A percentile compares a stretch with the other conserved stretches of the same genome.
Evolutionary conservation across 73 alveolate species (phyloP).

Genomic region (Halteria grandinella): DNA sequence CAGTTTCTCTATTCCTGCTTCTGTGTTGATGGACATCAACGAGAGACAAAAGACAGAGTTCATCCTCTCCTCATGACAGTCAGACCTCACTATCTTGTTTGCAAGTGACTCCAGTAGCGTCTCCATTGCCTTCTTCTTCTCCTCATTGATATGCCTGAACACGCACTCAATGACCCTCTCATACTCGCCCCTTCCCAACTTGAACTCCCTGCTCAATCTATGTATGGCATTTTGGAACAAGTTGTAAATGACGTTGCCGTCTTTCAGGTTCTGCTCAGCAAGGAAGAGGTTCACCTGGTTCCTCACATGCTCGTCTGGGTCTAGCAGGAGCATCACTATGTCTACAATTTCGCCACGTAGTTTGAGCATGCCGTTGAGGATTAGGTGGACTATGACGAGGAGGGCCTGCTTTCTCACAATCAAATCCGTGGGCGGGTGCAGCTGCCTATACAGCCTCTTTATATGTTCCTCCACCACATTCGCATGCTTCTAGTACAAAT

Average conservation of each 20-base stretch:
- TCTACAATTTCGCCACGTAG: slow-evolving; percentile 83
- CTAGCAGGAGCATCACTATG: slow-evolving; percentile 71
- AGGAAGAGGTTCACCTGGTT: slow-evolving; percentile 74
- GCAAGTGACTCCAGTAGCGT: too few species aligned
- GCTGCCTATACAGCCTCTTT: slow-evolving; percentile 61
- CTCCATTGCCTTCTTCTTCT: too few species aligned
- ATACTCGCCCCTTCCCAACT: too few species aligned
- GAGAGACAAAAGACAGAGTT: too few species aligned
- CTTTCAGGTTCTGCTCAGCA: slow-evolving; percentile 79
- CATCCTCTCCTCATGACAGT: too few species aligned
- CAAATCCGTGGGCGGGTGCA: slow-evolving; percentile 64
- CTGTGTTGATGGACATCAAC: too few species aligned
- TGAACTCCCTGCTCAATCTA: slow-evolving; percentile 68
- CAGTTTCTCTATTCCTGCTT: too few species aligned
- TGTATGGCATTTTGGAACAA: slow-evolving; percentile 81
- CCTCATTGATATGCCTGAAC: too few species aligned
- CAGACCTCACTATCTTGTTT: too few species aligned
- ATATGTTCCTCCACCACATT: slow-evolving; percentile 68
- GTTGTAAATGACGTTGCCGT: slow-evolving; percentile 80
- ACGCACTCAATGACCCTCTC: too few species aligned
- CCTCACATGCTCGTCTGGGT: slow-evolving; percentile 59
- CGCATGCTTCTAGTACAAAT: slow-evolving; percentile 79
- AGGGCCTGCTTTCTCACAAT: slow-evolving; percentile 81
- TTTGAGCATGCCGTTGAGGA: slow-evolving; percentile 86
- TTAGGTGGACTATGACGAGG: slow-evolving; percentile 82